Percentiles rank a stretch among this genome's conserved stretches.
phyloP scores from a whole-genome alignment of 2,329 filamentous ascomycete genomes.

The Colletotrichum spaethianum region DNA sequence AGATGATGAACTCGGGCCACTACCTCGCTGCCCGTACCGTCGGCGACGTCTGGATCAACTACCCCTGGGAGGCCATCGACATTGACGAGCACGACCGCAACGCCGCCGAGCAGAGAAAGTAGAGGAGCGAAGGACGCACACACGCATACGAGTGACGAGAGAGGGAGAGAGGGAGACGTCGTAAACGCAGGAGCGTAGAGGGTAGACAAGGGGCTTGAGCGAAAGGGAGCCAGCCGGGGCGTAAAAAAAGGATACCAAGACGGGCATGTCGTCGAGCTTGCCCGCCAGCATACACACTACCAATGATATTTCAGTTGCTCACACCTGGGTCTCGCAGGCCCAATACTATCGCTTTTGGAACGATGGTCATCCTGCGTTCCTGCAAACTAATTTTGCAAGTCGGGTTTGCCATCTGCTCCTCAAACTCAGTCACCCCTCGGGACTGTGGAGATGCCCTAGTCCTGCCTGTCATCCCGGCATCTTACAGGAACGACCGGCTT shows the following conservation, averaged over 20 bases:
- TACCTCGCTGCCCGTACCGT: slow-evolving; percentile 92
- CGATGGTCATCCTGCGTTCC: not conserved
- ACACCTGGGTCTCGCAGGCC: not conserved
- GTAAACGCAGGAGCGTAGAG: not conserved
- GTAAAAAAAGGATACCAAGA: slow-evolving; percentile 35
- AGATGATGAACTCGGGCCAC: slow-evolving; percentile 79
- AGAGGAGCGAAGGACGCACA: slow-evolving; percentile 16
- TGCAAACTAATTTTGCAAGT: not conserved
- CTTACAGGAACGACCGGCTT: not conserved
- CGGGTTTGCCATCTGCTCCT: not conserved
- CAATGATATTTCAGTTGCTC: slow-evolving; percentile 35
- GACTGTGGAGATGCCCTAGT: not conserved
- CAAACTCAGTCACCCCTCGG: not conserved
- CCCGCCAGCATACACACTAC: slow-evolving; percentile 30
- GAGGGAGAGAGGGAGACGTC: slow-evolving; percentile 8
- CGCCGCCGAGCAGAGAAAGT: slow-evolving; percentile 65
- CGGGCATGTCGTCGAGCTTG: slow-evolving; percentile 33
- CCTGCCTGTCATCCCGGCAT: not conserved
- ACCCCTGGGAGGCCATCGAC: slow-evolving; percentile 96
- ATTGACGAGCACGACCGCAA: slow-evolving; percentile 91
- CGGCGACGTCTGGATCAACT: slow-evolving; percentile 98
- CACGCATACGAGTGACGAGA: slow-evolving; percentile 21
- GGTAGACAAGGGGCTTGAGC: slow-evolving; percentile 17
- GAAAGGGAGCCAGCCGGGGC: slow-evolving; percentile 2
- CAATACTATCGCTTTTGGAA: not conserved